Evolutionary conservation across 2,329 filamentous ascomycete genomes (phyloP), one percentile per base, ranked within the genome.

Genomic region (Talaromyces sp.): DNA sequence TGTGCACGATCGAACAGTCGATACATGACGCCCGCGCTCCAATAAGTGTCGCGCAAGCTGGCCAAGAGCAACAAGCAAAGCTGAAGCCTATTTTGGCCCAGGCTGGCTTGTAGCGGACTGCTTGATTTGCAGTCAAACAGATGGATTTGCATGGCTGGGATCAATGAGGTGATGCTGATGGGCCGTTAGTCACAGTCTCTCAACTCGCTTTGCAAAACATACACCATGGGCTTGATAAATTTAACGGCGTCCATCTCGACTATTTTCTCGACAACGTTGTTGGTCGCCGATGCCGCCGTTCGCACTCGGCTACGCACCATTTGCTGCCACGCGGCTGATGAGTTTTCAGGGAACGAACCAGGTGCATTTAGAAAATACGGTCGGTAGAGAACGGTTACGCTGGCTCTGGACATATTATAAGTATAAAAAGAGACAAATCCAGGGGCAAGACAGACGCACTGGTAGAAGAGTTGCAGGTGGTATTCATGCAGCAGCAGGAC

Each of bases 111-210:
- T 18, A 59, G 44, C 5, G 30, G 57, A 10, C 36, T 34, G 36
- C n/a, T 10, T 5, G 31, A 30, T 42, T 34, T 27, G 12, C 57
- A 53, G 34, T 59, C 44, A 33, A 23, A 59, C 12, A 59, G 47
- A 34, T 59, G 50, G 16, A 59, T 44, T 59, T 52, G 57, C 57
- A 59, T 52, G 23, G 57, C 50, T n/a, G 44, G 57, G 23, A 57
- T 50, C n/a, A 57, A 30, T 3, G 56, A 42, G 12, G 56, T 57
- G 5, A 57, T 57, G 31, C 56, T 57, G 23, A 18, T 14, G 5
- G 33, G 44, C 27, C 27, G 27, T 50, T 28, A 50, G 44, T 28
- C 27, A 50, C 18, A 23, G 3, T 23, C 27, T 27, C 18, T 4
- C 44, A 50, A 28, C 18, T 5, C 18, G 7, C 9, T 23, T 23